Conservation (phyloP, 345 rosid genomes). For the Rhodamnia rubescens region DNA sequence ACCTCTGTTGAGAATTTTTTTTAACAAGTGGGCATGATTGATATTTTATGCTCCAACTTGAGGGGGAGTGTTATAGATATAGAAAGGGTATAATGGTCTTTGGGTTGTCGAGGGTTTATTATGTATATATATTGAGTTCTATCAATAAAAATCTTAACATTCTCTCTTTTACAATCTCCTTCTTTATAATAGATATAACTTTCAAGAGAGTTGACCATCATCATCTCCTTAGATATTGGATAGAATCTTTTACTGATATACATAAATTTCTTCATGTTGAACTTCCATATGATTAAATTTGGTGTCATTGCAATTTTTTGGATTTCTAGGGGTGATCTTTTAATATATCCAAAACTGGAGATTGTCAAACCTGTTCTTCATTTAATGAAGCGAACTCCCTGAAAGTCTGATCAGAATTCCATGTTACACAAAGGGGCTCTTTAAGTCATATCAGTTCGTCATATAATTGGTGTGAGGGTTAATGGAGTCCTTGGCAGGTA, state of each 20-base stretch:
- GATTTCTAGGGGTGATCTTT: background rate
- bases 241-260: background rate
- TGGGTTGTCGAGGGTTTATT: too few species aligned
- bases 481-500: conserved; percentile 31
- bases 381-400: background rate
- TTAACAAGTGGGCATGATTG: too few species aligned
- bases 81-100: too few species aligned
- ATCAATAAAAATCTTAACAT: too few species aligned
- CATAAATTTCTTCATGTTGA: background rate
- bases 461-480: background rate
- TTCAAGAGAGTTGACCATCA: background rate
- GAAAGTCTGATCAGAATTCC: background rate
- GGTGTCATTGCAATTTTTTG: background rate
- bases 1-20: too few species aligned
- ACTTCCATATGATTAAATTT: background rate
- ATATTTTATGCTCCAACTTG: too few species aligned
- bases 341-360: background rate
- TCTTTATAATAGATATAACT: background rate
- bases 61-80: too few species aligned
- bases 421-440: background rate
- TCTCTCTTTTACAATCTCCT: background rate
- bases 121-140: too few species aligned
- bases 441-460: background rate
- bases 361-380: background rate
- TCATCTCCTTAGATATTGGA: background rate